Evolutionary conservation across 306 rosid genomes (phyloP).

Genomic region (Fragaria iinumae): DNA sequence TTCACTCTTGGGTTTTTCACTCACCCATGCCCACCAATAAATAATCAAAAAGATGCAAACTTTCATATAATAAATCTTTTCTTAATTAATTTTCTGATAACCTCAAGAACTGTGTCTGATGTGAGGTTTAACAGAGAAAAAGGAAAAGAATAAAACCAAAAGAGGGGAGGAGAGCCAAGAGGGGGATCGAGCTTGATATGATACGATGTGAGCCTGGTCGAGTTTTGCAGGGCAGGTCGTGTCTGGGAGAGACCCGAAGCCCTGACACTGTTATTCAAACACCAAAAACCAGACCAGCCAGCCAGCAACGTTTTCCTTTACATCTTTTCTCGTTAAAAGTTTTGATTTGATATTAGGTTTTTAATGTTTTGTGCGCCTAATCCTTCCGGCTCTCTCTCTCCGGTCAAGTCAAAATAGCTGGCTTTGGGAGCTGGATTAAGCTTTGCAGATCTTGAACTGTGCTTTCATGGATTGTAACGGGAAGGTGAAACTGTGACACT

Average conservation of each 20-base stretch:
- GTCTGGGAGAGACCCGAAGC: constrained; percentile 21
- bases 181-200: background rate
- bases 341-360: constrained; percentile 8
- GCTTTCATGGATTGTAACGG: constrained; percentile 1
- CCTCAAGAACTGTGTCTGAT: constrained; percentile 41
- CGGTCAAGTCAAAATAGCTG: constrained; percentile 12
- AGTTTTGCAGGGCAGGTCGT: background rate
- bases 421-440: background rate
- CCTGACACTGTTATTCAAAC: background rate
- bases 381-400: background rate
- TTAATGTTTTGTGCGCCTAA: constrained; percentile 6
- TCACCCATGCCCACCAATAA: background rate
- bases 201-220: constrained; percentile 11
- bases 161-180: constrained; percentile 12
- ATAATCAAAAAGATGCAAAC: constrained; percentile 9
- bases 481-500: background rate
- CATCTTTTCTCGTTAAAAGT: background rate
- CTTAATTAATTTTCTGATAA: background rate
- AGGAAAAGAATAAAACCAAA: constrained; percentile 15
- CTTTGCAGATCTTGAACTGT: background rate
- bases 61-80: background rate
- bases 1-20: constrained; percentile 16
- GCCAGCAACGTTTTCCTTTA: background rate
- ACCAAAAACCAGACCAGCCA: background rate
- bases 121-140: constrained; percentile 34